Conservation (phyloP, 768 basidiomycete species). For the Lactifluus volemus region DNA sequence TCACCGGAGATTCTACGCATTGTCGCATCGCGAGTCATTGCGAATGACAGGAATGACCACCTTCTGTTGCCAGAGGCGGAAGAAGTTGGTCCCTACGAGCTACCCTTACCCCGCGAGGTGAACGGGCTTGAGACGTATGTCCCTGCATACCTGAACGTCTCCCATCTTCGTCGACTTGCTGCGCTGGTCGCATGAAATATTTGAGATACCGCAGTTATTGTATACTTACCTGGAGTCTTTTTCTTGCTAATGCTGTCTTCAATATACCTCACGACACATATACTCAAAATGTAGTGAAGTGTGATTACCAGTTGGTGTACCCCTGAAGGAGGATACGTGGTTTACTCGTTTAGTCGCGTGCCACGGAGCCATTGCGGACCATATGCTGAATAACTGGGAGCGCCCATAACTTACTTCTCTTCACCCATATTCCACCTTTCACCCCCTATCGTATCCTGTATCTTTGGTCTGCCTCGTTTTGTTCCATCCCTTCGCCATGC, state of each 20-base stretch:
- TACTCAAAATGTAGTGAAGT: background rate
- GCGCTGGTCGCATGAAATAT: conserved; percentile 63
- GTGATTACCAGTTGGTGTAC: background rate
- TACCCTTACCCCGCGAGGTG: conserved; percentile 90
- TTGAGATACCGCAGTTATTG: background rate
- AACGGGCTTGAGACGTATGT: conserved; percentile 95
- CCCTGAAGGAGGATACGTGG: no score
- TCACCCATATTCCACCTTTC: background rate
- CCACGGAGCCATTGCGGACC: background rate
- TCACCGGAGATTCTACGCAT: conserved; percentile 95
- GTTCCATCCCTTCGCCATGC: conserved; percentile 22
- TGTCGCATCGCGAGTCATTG: conserved; percentile 90
- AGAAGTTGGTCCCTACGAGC: conserved; percentile 92
- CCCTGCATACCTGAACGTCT: conserved; percentile 84
- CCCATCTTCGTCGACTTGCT: conserved; percentile 80
- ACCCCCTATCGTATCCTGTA: background rate
- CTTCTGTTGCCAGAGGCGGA: conserved; percentile 94
- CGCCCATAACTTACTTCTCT: background rate
- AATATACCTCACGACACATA: conserved; percentile 10
- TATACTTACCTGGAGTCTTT: conserved; percentile 9
- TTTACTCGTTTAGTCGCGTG: background rate
- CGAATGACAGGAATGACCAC: conserved; percentile 96
- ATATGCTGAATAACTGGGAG: background rate
- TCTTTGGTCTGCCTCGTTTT: background rate
- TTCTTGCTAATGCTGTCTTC: conserved; percentile 8